Base-by-base conservation (phyloP, 2,329 filamentous ascomycete species). In the Pseudogymnoascus sp. region DNA sequence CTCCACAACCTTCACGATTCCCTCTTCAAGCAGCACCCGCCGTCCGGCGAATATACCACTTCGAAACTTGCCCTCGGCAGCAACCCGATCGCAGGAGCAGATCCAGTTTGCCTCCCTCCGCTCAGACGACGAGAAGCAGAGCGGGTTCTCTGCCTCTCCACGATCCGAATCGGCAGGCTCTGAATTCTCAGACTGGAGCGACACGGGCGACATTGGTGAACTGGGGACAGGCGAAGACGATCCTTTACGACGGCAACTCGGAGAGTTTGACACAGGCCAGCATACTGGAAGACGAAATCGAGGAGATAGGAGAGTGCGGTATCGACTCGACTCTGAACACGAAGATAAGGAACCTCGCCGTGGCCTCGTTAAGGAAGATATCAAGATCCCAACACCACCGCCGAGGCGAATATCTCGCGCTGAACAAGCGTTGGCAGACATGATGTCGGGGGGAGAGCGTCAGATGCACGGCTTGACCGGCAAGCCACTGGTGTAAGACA, bases 201-300 rank as follows among this genome's bases (percentile, higher is more conserved):
- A 97, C 76, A 96, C 93, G 50, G 93, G 92, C 73, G 94, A 97
- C 77, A 85, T 97, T 71, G 91, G 91, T 72, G 93, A 97, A 79
- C 93, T 95, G 81, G 82, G 92, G 70, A 89, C 85, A 71, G 88
- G 90, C 79, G 86, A 87, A 72, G 86, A 93, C 77, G 91, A 96
- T 75, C 90, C 91, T 65, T 82, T 96, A 69, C 86, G 84, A 69
- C 84, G 86, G 69, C 87, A 84, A 71, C 80, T 93, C 65, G 81
- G 82, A 72, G 80, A 85, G 69, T 86, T 88, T 64, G 85, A 90
- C 69, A 78, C 82, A 63, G 69, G 80, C 80, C 59, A 77, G 77
- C 70, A 76, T 78, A 65, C 72, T 75, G 67, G 76, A 70, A 67
- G 78, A 79, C 70, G 79, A 78, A 63, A 77, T 77, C 38, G 72